Evolutionary conservation across 2,329 filamentous ascomycete genomes (phyloP), one percentile per base, ranked within the genome.

Genomic region (Chaetothyriales sp.): DNA sequence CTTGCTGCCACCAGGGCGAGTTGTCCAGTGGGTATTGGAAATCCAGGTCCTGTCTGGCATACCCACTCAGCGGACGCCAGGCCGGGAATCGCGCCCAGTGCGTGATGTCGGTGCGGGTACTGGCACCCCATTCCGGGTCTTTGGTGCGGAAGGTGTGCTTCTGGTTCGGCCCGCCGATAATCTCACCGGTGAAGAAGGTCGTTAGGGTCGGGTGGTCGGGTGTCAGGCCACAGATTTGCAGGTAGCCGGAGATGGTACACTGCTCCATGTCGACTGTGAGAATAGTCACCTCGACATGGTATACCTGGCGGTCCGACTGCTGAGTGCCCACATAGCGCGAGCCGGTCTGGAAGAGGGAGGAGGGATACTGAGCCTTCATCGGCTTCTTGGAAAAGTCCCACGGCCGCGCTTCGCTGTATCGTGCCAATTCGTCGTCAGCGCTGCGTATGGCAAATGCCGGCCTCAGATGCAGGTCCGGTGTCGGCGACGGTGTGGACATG

Each of bases 131-230:
- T 60, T 81, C 80, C 51, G 86, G 79, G 65, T 95, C 86, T 57
- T 85, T 80, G 39, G 92, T 98, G 56, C 84, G 78, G 70, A 98
- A 98, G n/a, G 81, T 84, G 69, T 96, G 89, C 64, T 94, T 94
- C 51, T 81, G 83, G 15, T 59, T 51, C 10, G 58, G 58, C 6
- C 58, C 58, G 47, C 92, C 92, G 58, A 98, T 95, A 50, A 98
- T 94, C 69, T 98, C 92, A 65, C 90, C 89, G 68, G 96, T 90
- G 62, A 98, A 98, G 66, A 93, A 98, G 1, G 92, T 98, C 7
- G 90, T 96, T 48, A 98, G 74, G n/a, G 89, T 95, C 10, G 90
- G 90, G 65, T 96, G 90, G 68, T 95, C 89, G 64, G 93, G 84
- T 0, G 92, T 96, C 15, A 98, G 74, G 89, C 90, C 90, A 82